phyloP scores from a whole-genome alignment of 768 basidiomycete genomes.

The Fistulinella prunicolor region DNA sequence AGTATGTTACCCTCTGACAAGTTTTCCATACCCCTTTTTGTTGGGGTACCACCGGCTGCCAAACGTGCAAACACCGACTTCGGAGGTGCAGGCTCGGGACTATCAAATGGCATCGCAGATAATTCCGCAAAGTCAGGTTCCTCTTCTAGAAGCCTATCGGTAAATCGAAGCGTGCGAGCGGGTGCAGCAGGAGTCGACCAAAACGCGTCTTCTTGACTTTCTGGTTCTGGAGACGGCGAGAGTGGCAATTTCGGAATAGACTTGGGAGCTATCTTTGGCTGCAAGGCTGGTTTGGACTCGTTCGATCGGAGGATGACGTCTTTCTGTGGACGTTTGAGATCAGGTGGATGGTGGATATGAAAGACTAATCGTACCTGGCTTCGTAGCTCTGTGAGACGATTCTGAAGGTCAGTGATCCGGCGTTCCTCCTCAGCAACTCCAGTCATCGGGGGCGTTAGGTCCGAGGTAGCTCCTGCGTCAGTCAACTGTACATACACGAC shows the following conservation, averaged over 20 bases:
- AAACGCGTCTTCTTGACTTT: slow-evolving; percentile 53
- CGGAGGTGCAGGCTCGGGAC: slow-evolving; percentile 37
- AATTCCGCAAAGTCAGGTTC: slow-evolving; percentile 55
- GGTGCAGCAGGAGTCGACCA: slow-evolving; percentile 58
- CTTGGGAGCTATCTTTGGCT: slow-evolving; percentile 13
- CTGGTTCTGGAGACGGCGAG: slow-evolving; percentile 25
- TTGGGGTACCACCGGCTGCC: slow-evolving; percentile 8
- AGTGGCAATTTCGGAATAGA: slow-evolving; percentile 10
- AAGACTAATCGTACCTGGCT: slow-evolving; percentile 32
- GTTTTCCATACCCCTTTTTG: slow-evolving; percentile 3
- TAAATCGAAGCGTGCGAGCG: slow-evolving; percentile 60
- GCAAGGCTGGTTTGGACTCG: slow-evolving; percentile 7
- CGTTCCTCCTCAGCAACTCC: slow-evolving; percentile 40
- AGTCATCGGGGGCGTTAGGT: slow-evolving; percentile 26
- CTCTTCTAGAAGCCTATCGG: slow-evolving; percentile 62
- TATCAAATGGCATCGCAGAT: slow-evolving; percentile 45
- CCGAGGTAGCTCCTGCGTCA: slow-evolving; percentile 11
- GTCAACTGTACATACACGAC: slow-evolving; percentile 12
- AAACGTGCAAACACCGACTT: slow-evolving; percentile 29
- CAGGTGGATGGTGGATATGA: background rate
- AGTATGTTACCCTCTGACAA: slow-evolving; percentile 8
- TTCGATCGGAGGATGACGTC: slow-evolving; percentile 26
- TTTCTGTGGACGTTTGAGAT: slow-evolving; percentile 21
- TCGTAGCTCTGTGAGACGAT: slow-evolving; percentile 39
- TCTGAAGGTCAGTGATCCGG: slow-evolving; percentile 42